Evolutionary conservation across 2,329 filamentous ascomycete genomes (phyloP), one percentile per base, ranked within the genome.

Genomic region (Aspergillus sp.): DNA sequence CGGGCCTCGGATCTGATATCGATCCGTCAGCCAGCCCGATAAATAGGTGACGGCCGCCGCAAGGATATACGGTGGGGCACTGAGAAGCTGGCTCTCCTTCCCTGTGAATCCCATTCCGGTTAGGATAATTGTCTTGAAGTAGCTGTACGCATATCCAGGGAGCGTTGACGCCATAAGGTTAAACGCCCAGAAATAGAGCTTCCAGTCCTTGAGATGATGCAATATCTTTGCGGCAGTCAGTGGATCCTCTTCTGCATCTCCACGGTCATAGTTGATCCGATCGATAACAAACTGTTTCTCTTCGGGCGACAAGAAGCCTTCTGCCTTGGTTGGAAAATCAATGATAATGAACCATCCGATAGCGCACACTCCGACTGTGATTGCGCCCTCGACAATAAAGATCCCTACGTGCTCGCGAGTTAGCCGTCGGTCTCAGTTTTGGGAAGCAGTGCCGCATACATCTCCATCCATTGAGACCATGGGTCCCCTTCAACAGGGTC

Each of bases 61-160:
- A 13, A 72, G 42, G 22, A 71, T 62, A 61, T 75, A 73, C 11
- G 73, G 74, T 1, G 73, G 69, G 22, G 70, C 70, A 7, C 66
- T 63, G 12, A 73, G 66, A 34, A 70, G 63, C 52, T 76, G 73
- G 6, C 66, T 63, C 51, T 73, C 59, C 0, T 65, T 69, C 5
- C 64, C 68, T 13, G 64, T 69, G 57, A 71, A 76, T 1, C 73
- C 74, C 67, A 78, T 71, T 6, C 73, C 70, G 12, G 64, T 67
- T 9, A 77, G 62, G 45, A 76, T 75, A 51, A 76, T 70, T 3
- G 74, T 74, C 4, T 74, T 66, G 62, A 77, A 76, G 55, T 75
- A 74, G 48, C 64, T 65, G 57, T 70, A 73, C 2, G 70, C 69
- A 54, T 75, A 76, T 5, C 66, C 66, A 1, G 70, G 67, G 34